Percentiles rank a stretch among this genome's conserved stretches.
Conservation (phyloP, 352 stramenopile species). For the Phytophthora ramorum region DNA sequence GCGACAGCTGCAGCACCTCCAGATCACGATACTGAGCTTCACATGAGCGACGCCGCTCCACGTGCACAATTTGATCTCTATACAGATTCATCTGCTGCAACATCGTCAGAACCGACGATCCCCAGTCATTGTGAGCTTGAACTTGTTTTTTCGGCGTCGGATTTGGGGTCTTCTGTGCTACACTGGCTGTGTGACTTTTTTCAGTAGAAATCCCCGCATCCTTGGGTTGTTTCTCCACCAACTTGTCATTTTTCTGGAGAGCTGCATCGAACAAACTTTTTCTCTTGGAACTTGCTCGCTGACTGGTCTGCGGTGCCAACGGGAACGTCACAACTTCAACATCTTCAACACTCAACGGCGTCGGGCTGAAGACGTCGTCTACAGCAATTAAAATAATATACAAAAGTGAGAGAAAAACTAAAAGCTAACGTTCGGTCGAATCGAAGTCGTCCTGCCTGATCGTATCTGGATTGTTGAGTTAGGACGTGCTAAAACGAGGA, state of each 20-base stretch:
- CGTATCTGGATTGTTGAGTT: slow-evolving; percentile 5
- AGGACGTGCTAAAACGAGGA: slow-evolving; percentile 46
- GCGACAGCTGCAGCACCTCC: slow-evolving; percentile 44
- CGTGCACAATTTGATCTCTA: slow-evolving; percentile 80
- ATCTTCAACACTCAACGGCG: slow-evolving; percentile 31
- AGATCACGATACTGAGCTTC: slow-evolving; percentile 52
- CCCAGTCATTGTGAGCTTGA: slow-evolving; percentile 21
- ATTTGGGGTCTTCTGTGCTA: slow-evolving; percentile 2
- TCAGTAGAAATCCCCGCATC: slow-evolving; percentile 2
- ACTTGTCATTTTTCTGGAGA: slow-evolving; percentile 24
- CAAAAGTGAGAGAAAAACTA: neutral
- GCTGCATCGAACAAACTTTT: slow-evolving; percentile 63
- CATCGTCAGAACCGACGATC: slow-evolving; percentile 53
- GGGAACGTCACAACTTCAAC: slow-evolving; percentile 71
- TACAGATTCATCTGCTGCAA: slow-evolving; percentile 67
- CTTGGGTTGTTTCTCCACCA: neutral
- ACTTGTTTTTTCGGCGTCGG: slow-evolving; percentile 2
- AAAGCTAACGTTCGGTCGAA: neutral
- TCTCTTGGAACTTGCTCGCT: slow-evolving; percentile 63
- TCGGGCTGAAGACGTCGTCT: slow-evolving; percentile 57
- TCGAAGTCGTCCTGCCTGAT: neutral
- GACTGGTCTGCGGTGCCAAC: slow-evolving; percentile 57
- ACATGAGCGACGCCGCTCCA: slow-evolving; percentile 62
- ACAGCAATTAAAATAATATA: neutral
- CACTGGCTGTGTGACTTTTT: neutral